These are phyloP conservation scores for Neurospora sp. DNA, from an alignment of 2,329 filamentous ascomycete species.

Conservation along the genomic window DNA sequence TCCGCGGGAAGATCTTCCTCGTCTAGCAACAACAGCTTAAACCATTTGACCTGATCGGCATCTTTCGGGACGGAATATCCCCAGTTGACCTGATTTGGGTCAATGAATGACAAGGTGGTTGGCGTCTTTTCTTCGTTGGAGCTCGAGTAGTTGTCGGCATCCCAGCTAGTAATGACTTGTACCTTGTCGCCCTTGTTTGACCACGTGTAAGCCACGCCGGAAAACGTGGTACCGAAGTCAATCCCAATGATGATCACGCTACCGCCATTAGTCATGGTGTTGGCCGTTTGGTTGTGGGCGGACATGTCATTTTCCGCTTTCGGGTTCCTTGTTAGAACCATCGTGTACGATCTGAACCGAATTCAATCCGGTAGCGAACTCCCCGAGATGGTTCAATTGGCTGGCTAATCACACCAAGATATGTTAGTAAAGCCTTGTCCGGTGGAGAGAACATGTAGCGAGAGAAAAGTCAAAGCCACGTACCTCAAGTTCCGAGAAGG, in stretches of 20 bases:
- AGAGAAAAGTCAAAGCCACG: too few relatives aligned
- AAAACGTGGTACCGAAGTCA: conserved; percentile 49
- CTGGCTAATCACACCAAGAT: too few relatives aligned
- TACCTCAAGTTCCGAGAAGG: too few relatives aligned
- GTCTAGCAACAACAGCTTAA: conserved; percentile 5
- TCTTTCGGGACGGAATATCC: neutral
- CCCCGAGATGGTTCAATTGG: too few relatives aligned
- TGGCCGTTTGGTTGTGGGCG: too few relatives aligned
- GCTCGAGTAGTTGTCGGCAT: neutral
- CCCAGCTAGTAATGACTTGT: neutral
- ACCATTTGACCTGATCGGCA: neutral
- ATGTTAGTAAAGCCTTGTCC: too few relatives aligned
- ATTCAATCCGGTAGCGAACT: too few relatives aligned
- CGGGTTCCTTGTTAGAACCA: too few relatives aligned
- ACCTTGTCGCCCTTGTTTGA: neutral
- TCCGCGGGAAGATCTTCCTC: neutral
- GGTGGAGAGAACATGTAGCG: too few relatives aligned
- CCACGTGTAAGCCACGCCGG: conserved; percentile 34
- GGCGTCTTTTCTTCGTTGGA: neutral
- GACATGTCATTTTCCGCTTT: too few relatives aligned
- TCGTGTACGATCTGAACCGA: too few relatives aligned
- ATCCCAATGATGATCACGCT: conserved; percentile 38
- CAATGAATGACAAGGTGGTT: neutral
- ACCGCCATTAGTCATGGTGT: neutral
- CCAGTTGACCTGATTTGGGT: neutral